Base-by-base conservation (phyloP, 2,329 filamentous ascomycete species). In the Myriangium duriaei region DNA sequence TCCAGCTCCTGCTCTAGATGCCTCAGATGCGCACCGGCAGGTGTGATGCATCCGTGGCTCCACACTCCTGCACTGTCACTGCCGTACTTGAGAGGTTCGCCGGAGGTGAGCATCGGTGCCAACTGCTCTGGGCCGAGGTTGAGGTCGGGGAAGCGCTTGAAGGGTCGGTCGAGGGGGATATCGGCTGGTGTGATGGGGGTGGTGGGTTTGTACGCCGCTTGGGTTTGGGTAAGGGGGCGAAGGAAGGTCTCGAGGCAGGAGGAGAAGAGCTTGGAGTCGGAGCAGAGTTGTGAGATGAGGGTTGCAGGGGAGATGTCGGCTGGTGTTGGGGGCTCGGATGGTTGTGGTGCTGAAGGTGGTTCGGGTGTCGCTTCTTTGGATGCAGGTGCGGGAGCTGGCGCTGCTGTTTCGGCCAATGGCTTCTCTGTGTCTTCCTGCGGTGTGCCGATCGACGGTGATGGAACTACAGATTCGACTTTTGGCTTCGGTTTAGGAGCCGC, bases 11-110 rank as follows among this genome's bases (percentile, higher is more conserved):
- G 60, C 1, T 69, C 76, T 38, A 91, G 60, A 41, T 81, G 79
- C 46, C 79, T 76, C n/a, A 88, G 66, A 52, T 80, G 82, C 45
- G 83, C 77, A 9, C 82, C 81, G 44, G 80, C 76, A 0, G 81
- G 79, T 0, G 81, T 86, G 37, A 87, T 73, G 47, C 87, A 69
- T 45, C 81, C 75, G 16, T 79, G 70, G 1, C 61, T 60, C 42
- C 63, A 64, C 17, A 57, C 47, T n/a, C 56, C 60, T 19, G 55
- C 58, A 15, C 63, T 57, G n/a, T 60, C 52, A n/a, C 58, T 58
- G 18, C 55, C 57, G 13, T 64, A 58, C 16, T 58, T 58, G 10
- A 67, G 51, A 3, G 54, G 71, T 43, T 55, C 69, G 39, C 74
- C 76, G 44, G 80, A 76, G 2, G 75, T 63, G 28, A 76, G 47